Evolutionary conservation across 2,329 filamentous ascomycete species (phyloP), one percentile per base, ranked within the genome.

Genomic region (Aureobasidium sp.): DNA sequence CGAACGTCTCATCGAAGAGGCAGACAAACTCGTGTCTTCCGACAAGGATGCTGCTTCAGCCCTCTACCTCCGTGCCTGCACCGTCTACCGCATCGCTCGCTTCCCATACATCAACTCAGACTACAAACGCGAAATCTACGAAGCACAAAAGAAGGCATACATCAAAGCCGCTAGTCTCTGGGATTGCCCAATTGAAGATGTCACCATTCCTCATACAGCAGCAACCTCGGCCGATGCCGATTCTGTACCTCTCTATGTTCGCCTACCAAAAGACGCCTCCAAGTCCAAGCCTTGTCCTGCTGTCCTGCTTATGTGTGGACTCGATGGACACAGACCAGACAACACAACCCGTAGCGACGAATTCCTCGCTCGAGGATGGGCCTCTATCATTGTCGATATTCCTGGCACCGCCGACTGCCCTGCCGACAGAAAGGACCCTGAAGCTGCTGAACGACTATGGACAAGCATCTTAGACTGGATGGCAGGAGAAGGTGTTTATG

Each of bases 331-430:
- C 69, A 72, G 84, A 16, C 83, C 83, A 0, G 85, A 87, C 71
- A 86, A 86, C 69, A 85, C 83, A 3, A 71, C 70, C 57, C 80
- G 85, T 0, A 81, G 78, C 45, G 76, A 87, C 57, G 85, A 86
- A 73, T 86, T 88, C 67, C 73, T 86, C 6, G 71, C 76, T 1
- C 80, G 85, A 45, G 85, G 85, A 3, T 89, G 85, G 85, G 85
- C 78, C 1, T 76, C 75, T 10, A 78, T 89, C 3, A 80, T 62
- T 34, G 42, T 44, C 27, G 86, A 89, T 71, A 86, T 87, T 61
- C 85, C 85, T 0, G 85, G 85, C 0, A 87, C 85, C 2, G 86
- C 84, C 5, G 86, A 89, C 69, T 88, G 82, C 63, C 86, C 86
- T 0, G 83, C 85, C 0, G 83, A 86, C 64, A 77, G 83, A 34